A percentile compares a stretch with the other conserved stretches of the same genome.
Evolutionary conservation across 768 basidiomycete species (phyloP).

Genomic region (Tricholoma bakamatsutake): DNA sequence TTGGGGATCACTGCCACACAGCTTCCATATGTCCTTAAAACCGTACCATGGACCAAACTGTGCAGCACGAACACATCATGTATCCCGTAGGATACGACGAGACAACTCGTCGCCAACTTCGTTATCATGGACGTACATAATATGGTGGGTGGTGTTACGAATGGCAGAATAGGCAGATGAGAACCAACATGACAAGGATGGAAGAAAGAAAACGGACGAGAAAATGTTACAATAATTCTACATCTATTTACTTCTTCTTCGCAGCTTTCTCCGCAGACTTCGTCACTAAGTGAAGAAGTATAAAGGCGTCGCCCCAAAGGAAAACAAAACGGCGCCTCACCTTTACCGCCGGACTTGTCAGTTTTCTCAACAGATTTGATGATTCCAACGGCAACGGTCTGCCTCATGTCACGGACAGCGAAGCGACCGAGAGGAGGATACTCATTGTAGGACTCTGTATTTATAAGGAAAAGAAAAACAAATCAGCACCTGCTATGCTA

Average conservation of each 20-base stretch:
- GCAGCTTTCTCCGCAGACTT: conserved; percentile 95
- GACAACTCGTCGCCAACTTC: conserved; percentile 18
- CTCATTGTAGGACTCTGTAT: conserved; percentile 78
- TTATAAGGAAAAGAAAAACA: conserved; percentile 10
- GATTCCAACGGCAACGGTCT: conserved; percentile 98
- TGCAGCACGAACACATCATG: no score
- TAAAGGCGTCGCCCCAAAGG: background rate
- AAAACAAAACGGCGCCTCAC: conserved; percentile 31
- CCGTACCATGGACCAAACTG: no score
- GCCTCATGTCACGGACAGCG: conserved; percentile 99
- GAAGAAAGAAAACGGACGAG: conserved; percentile 44
- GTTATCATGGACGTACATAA: conserved; percentile 46
- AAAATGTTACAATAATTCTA: conserved; percentile 62
- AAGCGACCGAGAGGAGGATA: conserved; percentile 99
- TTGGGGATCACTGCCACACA: no score
- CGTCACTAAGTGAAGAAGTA: conserved; percentile 49
- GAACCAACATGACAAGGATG: conserved; percentile 33
- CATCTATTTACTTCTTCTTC: conserved; percentile 94
- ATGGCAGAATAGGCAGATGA: conserved; percentile 29
- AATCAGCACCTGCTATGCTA: background rate
- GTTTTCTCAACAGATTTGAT: conserved; percentile 98
- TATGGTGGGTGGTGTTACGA: conserved; percentile 26
- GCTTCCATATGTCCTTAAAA: no score
- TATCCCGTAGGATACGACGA: conserved; percentile 3
- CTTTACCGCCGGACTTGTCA: conserved; percentile 84